Percentiles rank a stretch among this genome's conserved stretches.
phyloP scores from a whole-genome alignment of 2,329 filamentous ascomycete genomes.

The Triangularia setosa region DNA sequence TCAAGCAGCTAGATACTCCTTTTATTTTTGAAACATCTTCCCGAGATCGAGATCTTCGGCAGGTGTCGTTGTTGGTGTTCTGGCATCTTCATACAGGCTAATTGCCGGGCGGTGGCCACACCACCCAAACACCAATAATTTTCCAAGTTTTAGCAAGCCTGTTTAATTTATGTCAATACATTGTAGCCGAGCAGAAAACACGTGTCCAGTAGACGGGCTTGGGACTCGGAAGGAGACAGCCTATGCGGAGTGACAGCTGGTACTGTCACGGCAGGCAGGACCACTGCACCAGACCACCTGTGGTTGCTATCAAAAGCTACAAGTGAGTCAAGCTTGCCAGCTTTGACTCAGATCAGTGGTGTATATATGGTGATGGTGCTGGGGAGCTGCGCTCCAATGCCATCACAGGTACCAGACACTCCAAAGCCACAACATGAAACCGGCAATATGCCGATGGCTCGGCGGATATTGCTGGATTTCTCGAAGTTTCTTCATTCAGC shows the following conservation, averaged over 20 bases:
- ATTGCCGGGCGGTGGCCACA: constrained; percentile 9
- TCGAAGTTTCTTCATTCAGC: no score
- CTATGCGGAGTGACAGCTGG: neutral
- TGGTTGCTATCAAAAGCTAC: no score
- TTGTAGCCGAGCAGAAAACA: constrained; percentile 9
- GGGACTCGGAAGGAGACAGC: neutral
- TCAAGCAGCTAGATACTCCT: neutral
- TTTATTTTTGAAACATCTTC: neutral
- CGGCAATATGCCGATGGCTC: no score
- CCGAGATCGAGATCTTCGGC: neutral
- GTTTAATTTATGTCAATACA: constrained; percentile 14
- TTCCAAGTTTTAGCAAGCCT: neutral
- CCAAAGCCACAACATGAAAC: no score
- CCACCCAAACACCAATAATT: neutral
- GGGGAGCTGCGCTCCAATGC: no score
- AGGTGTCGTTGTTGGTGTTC: neutral
- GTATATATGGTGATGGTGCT: no score
- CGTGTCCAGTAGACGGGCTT: constrained; percentile 15
- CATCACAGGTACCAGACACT: no score
- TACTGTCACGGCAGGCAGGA: no score
- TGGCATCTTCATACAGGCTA: constrained; percentile 15
- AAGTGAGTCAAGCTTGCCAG: no score
- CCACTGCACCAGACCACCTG: no score
- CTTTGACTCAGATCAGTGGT: no score
- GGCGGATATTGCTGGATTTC: no score